Evolutionary conservation across 75 land plant genomes (phyloP), one percentile per base, ranked within the genome.

Genomic region (Selaginella tamariscina): DNA sequence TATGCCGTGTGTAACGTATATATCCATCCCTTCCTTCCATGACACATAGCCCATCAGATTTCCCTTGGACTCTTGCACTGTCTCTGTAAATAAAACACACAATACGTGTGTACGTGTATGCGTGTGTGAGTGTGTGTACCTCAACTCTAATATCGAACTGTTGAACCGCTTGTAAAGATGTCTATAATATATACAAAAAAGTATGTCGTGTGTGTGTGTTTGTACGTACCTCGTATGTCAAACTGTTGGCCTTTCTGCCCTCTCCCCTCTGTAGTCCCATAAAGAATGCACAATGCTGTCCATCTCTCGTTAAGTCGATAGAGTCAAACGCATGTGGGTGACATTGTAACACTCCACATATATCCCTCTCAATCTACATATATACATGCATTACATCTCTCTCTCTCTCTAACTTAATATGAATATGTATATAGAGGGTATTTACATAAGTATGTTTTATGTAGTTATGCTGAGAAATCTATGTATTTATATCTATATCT

Each of bases 11-110:
- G 21, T 2, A 23, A 59, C 62, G 26, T 59, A 59, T 8, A 59
- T 59, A 2, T 59, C 62, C 62, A 59, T 59, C n/a, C 62, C 62
- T 8, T 8, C n/a, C 26, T 59, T 59, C 62, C 62, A 59, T n/a
- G 26, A 27, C 23, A n/a, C 21, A 23, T 59, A 59, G 26, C 9
- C 24, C 23, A 9, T n/a, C 18, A 59, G n/a, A n/a, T 21, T 26
- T 5, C 2, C n/a, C 26, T 59, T 59, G 26, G 23, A 59, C 62
- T 59, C 18, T 8, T 59, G n/a, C 23, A 59, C 62, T 8, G 62
- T 59, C n/a, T n/a, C n/a, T n/a, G n/a, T n/a, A n/a, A n/a, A n/a
- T n/a, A n/a, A n/a, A n/a, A n/a, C n/a, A n/a, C n/a, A n/a, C n/a
- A n/a, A n/a, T n/a, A n/a, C n/a, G n/a, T n/a, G n/a, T n/a, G n/a